Evolutionary conservation across 1,284 basidiomycete species (phyloP).

Genomic region (Ganoderma boninense): DNA sequence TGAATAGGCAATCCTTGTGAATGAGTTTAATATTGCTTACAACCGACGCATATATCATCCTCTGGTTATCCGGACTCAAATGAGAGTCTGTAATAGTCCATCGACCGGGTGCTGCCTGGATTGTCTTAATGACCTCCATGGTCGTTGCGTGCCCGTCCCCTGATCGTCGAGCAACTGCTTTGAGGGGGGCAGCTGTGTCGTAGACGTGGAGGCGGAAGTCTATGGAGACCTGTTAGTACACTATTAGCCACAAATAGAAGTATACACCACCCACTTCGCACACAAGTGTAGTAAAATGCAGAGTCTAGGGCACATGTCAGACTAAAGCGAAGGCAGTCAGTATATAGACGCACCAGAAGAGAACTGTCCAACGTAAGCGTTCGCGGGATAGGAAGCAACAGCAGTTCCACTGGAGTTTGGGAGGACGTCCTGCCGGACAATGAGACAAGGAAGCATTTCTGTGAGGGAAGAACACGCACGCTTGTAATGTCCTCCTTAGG

Average conservation of each 20-base stretch:
- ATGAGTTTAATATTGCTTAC: slow-evolving; percentile 47
- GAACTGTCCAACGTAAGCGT: slow-evolving; percentile 95
- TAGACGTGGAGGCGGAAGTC: slow-evolving; percentile 92
- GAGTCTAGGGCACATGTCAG: slow-evolving; percentile 59
- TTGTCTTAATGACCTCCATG: slow-evolving; percentile 81
- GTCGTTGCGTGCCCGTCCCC: slow-evolving; percentile 64
- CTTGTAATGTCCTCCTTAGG: slow-evolving; percentile 62
- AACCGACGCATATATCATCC: slow-evolving; percentile 94
- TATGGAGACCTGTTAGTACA: slow-evolving; percentile 38
- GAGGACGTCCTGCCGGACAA: slow-evolving; percentile 64
- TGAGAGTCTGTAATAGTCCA: slow-evolving; percentile 98
- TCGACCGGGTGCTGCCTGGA: slow-evolving; percentile 76
- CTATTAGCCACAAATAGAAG: background rate
- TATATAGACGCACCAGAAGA: slow-evolving; percentile 64
- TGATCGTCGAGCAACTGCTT: slow-evolving; percentile 31
- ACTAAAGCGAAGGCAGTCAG: slow-evolving; percentile 36
- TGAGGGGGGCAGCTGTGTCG: slow-evolving; percentile 68
- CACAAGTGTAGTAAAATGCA: slow-evolving; percentile 84
- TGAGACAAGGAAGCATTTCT: background rate
- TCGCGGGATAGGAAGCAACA: slow-evolving; percentile 83
- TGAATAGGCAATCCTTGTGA: background rate
- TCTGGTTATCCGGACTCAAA: slow-evolving; percentile 90
- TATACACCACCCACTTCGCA: slow-evolving; percentile 62
- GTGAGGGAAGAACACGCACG: slow-evolving; percentile 47
- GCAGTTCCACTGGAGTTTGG: slow-evolving; percentile 91